A percentile compares a stretch with the other conserved stretches of the same genome.
Conservation (phyloP, 164 flowering plant genomes). For the Saururus chinensis region DNA sequence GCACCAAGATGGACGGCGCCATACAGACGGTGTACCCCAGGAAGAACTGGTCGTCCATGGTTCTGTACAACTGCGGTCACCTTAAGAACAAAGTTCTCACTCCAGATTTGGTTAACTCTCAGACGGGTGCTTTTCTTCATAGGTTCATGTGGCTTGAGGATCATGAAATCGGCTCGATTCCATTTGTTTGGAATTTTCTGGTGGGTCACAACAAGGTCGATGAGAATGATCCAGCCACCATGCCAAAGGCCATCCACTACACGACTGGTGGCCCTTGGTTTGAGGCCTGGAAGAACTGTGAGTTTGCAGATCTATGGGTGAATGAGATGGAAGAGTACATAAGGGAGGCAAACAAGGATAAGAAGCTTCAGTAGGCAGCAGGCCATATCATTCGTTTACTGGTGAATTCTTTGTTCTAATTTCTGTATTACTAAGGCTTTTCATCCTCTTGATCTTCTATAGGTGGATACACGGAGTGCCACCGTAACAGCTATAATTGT, state of each 20-base stretch:
- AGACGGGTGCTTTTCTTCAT: slow-evolving; percentile 83
- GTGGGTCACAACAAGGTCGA: slow-evolving; percentile 82
- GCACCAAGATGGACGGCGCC: slow-evolving; percentile 88
- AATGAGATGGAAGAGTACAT: slow-evolving; percentile 48
- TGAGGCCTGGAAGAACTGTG: slow-evolving; percentile 81
- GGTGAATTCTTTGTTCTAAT: too few relatives aligned
- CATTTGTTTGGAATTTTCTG: slow-evolving; percentile 92
- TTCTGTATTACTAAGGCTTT: too few relatives aligned
- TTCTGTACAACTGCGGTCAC: slow-evolving; percentile 82
- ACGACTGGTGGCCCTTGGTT: slow-evolving; percentile 98
- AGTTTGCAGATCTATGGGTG: slow-evolving; percentile 81
- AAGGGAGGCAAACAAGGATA: slow-evolving; percentile 8
- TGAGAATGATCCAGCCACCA: slow-evolving; percentile 41
- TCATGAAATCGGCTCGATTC: slow-evolving; percentile 72
- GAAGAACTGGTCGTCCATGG: slow-evolving; percentile 98
- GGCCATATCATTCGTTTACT: not conserved
- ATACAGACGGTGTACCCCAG: slow-evolving; percentile 85
- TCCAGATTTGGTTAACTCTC: slow-evolving; percentile 65
- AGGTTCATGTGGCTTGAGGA: slow-evolving; percentile 92
- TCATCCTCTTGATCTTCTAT: too few relatives aligned
- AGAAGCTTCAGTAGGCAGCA: slow-evolving; percentile 1
- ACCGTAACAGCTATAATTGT: too few relatives aligned
- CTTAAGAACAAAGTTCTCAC: slow-evolving; percentile 60
- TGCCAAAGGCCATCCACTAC: slow-evolving; percentile 82
- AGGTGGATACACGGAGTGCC: too few relatives aligned